A percentile compares a stretch with the other conserved stretches of the same genome.
Evolutionary conservation across 2,329 filamentous ascomycete genomes (phyloP).

Genomic region (Magnaporthales sp.): DNA sequence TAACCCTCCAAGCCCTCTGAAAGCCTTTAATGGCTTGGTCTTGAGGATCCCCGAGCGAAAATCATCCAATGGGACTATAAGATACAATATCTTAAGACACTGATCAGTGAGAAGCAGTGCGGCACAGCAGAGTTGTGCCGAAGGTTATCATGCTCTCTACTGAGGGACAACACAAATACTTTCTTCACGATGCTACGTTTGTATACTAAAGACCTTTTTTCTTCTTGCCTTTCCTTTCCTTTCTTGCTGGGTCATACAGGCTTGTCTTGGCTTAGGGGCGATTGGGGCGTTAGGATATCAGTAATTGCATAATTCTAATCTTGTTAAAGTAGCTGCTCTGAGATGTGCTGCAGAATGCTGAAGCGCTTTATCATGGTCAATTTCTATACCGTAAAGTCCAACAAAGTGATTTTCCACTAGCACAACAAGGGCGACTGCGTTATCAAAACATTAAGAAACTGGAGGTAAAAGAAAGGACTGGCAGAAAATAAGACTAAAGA

Average conservation of each 20-base stretch:
- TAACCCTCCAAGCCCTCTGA: background rate
- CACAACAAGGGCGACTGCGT: no score
- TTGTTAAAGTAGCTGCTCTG: background rate
- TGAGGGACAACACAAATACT: background rate
- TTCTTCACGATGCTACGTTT: conserved; percentile 4
- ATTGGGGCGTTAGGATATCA: background rate
- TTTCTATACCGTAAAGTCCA: no score
- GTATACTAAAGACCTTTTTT: background rate
- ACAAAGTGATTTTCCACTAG: no score
- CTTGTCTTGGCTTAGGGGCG: background rate
- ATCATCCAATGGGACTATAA: background rate
- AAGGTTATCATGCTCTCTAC: background rate
- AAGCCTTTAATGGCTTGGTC: background rate
- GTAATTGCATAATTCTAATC: conserved; percentile 2
- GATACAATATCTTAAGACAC: background rate
- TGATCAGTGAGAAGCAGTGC: background rate
- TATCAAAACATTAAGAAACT: no score
- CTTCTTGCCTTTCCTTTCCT: background rate
- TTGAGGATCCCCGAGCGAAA: background rate
- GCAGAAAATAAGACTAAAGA: background rate
- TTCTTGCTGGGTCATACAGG: background rate
- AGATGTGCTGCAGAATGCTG: background rate
- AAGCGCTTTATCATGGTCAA: background rate
- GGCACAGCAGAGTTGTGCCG: background rate
- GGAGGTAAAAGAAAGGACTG: background rate